Percentiles rank a stretch among this genome's conserved stretches.
Conservation (phyloP, 805 yeast genomes). For the Starmerella geochares region DNA sequence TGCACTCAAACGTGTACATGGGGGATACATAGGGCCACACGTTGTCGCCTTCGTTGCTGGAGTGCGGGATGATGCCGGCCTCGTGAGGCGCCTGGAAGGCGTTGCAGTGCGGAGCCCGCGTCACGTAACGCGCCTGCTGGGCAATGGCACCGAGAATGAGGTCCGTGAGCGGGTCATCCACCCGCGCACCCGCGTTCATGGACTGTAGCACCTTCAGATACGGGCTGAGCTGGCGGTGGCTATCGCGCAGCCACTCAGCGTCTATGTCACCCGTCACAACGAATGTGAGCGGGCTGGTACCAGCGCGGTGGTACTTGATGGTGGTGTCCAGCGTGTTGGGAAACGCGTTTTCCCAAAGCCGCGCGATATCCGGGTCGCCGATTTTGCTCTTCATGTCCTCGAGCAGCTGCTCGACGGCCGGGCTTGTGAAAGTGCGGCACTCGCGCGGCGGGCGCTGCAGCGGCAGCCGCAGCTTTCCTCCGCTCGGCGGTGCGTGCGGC, state of each 20-base stretch:
- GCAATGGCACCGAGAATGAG: conserved; percentile 69
- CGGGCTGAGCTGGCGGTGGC: conserved; percentile 70
- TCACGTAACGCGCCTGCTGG: conserved; percentile 60
- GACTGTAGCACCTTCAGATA: conserved; percentile 51
- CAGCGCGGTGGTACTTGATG: conserved; percentile 51
- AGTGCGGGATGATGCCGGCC: conserved; percentile 22
- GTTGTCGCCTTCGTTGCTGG: conserved; percentile 35
- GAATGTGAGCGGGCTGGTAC: conserved; percentile 47
- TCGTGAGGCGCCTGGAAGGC: conserved; percentile 78
- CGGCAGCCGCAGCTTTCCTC: conserved; percentile 50
- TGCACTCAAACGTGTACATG: conserved; percentile 71
- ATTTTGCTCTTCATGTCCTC: conserved; percentile 42
- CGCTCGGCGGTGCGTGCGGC: conserved; percentile 48
- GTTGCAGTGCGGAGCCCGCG: conserved; percentile 68
- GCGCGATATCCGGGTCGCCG: conserved; percentile 53
- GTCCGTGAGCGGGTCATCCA: conserved; percentile 33
- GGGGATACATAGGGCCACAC: conserved; percentile 67
- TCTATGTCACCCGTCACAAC: conserved; percentile 87
- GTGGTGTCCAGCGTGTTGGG: conserved; percentile 89
- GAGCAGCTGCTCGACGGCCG: conserved; percentile 52
- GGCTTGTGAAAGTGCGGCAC: conserved; percentile 65
- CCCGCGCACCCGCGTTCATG: conserved; percentile 33
- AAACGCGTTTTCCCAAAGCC: conserved; percentile 68
- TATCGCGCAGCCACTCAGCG: conserved; percentile 87
- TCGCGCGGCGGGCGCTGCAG: conserved; percentile 62